Evolutionary conservation across 495 filamentous ascomycete species (phyloP).

Genomic region (Pyrenula massariospora): DNA sequence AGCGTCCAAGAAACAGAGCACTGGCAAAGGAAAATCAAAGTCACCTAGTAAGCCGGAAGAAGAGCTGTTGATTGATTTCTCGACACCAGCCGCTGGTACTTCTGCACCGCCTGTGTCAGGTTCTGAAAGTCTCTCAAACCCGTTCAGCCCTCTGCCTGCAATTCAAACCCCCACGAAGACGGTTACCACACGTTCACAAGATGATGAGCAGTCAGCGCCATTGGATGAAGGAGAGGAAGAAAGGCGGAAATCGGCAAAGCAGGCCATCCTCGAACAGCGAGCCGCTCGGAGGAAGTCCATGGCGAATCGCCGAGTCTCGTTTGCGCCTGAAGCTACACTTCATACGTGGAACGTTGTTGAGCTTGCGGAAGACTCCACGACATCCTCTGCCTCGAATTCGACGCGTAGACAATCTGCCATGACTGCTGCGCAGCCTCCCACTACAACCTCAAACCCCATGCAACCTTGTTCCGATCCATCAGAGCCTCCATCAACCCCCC

Average conservation of each 20-base stretch:
- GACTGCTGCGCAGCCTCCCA: constrained; percentile 30
- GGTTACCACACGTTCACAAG: constrained; percentile 51
- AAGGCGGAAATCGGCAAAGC: constrained; percentile 49
- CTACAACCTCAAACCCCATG: constrained; percentile 18
- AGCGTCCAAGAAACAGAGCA: constrained; percentile 29
- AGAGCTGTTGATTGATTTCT: constrained; percentile 35
- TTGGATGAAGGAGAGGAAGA: constrained; percentile 65
- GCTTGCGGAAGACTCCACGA: constrained; percentile 74
- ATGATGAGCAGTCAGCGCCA: constrained; percentile 68
- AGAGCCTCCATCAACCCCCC: constrained; percentile 55
- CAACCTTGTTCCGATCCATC: constrained; percentile 31
- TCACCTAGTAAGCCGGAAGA: constrained; percentile 18
- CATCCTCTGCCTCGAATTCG: constrained; percentile 64
- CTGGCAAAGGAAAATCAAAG: constrained; percentile 16
- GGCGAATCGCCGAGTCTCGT: constrained; percentile 88
- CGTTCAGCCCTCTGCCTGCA: constrained; percentile 32
- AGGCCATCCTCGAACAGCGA: constrained; percentile 56
- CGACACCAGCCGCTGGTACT: constrained; percentile 19
- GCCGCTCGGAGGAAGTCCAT: constrained; percentile 87
- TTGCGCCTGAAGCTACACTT: constrained; percentile 91
- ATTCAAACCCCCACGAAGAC: constrained; percentile 26
- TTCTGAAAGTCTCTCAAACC: constrained; percentile 35
- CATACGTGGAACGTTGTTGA: constrained; percentile 97
- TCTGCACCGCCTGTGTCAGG: constrained; percentile 9
- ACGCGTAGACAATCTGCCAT: constrained; percentile 59